These are phyloP conservation scores for Talaromyces trachyspermus DNA, from an alignment of 495 filamentous ascomycete species.

Conservation along the genomic window DNA sequence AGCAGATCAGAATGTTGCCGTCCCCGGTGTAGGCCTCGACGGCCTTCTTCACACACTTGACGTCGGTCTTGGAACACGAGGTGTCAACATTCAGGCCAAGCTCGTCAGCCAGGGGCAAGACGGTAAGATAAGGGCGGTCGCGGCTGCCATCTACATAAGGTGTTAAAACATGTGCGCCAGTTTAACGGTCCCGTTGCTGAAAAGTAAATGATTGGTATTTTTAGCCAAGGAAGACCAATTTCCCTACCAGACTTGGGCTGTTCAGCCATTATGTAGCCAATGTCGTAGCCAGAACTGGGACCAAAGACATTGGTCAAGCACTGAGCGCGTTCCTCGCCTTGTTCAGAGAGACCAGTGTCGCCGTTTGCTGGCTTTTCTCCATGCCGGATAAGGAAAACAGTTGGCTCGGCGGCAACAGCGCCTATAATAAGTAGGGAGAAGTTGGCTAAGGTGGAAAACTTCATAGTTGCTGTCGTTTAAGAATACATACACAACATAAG, in stretches of 20 bases:
- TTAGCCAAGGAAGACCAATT: constrained; percentile 1
- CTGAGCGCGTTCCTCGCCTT: constrained; percentile 43
- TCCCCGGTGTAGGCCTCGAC: constrained; percentile 35
- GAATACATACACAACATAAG: neutral
- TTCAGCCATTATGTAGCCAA: constrained; percentile 46
- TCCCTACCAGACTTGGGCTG: constrained; percentile 38
- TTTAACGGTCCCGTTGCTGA: neutral
- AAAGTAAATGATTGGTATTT: neutral
- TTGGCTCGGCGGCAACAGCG: constrained; percentile 22
- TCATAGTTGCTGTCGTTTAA: neutral
- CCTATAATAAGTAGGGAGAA: constrained; percentile 9
- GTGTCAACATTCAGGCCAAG: constrained; percentile 45
- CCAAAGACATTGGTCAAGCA: constrained; percentile 45
- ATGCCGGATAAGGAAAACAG: constrained; percentile 51
- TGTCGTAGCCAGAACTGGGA: constrained; percentile 36
- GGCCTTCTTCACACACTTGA: constrained; percentile 35
- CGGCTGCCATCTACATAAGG: constrained; percentile 35
- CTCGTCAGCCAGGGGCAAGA: constrained; percentile 41
- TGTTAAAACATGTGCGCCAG: constrained; percentile 6
- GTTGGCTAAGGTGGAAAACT: neutral
- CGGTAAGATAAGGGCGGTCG: constrained; percentile 44
- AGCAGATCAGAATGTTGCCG: constrained; percentile 52
- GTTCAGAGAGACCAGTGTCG: constrained; percentile 32
- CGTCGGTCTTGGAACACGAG: constrained; percentile 42
- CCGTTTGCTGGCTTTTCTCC: constrained; percentile 48